Base-by-base conservation (phyloP, 352 stramenopile genomes). In the Pythium pyrilobum region DNA sequence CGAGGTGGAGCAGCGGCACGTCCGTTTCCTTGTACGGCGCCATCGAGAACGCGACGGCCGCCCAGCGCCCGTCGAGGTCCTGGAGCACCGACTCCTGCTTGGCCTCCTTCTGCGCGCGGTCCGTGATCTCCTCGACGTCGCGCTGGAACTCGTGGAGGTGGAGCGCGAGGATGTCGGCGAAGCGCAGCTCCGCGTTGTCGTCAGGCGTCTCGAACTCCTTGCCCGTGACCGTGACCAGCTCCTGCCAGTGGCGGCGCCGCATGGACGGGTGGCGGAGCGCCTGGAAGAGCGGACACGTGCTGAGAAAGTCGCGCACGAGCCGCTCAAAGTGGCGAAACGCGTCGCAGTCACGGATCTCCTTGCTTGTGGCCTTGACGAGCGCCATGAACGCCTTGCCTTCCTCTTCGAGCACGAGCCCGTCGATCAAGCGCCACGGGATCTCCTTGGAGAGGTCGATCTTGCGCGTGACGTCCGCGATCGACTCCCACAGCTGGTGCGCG, bases 401-500 rank as follows among this genome's bases (percentile, higher is more conserved):
- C 65, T 98, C 94, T 59, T 98, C 95, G 10, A 98, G 60, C 20
- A 92, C 75, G 25, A 97, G 72, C 4, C 89, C 77, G 53, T 97
- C 83, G 15, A 98, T 77, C 69, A 96, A 81, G 33, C 67, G 76
- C 96, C 95, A 98, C 27, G 96, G 77, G 52, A 97, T 74, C 29
- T 90, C 80, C 62, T 92, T 87, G 0, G 74, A 87, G 29, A 93
- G 62, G 31, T 88, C 72, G 29, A 98, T 91, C 66, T 97, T 97
- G 7, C 71, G 72, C 15, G 92, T 85, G 1, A 97, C 75, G 32
- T 95, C 81, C 13, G 85, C 69, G 24, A 89, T 89, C 2, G 95
- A 77, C 16, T 88, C 72, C 90, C 88, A 97, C 28, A 98, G 69
- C 36, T 91, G 77, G 28, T 82, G 61, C 34, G 86, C 87, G 34